Base-by-base conservation (phyloP, 2,329 filamentous ascomycete species). In the Penicillium psychrosexuale region DNA sequence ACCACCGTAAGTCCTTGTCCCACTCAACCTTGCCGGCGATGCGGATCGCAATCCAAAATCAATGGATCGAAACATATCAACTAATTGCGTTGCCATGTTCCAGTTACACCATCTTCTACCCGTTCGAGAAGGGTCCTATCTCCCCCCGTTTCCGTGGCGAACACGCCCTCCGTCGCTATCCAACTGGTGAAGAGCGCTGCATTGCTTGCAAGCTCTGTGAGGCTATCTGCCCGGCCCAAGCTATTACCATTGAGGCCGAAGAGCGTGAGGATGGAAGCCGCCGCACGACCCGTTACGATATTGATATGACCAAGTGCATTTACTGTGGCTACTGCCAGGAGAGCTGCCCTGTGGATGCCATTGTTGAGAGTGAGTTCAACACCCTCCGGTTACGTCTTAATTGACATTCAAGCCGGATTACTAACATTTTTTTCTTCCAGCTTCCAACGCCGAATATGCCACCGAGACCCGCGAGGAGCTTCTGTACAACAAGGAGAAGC, bases 241-340 rank as follows among this genome's bases (percentile, higher is more conserved):
- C 94, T 70, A 99, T 99, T 76, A 99, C 94, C 50, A 99, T 99
- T 69, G 94, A 99, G 80, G 94, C 94, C 54, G 94, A 99, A 77
- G 94, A 99, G 82, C 91, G 94, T 72, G 90, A 90, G 71, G 94
- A 99, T 70, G 94, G 94, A 61, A 95, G 90, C 71, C 87, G 94
- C 77, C 86, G 94, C 72, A 99, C 94, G 48, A 97, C 93, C 57
- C 87, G 93, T 73, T 99, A 99, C 79, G 94, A 99, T 75, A 97
- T 99, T 72, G 94, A 99, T 79, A 99, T 99, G 94, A 97, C 94
- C 71, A 99, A 99, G 84, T 99, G 94, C 81, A 99, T 99, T 78
- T 99, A 97, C 85, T 97, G 94, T 76, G 94, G 94, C 48, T 95
- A 96, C 80, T 97, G 94, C 84, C 93, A 97, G 81, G 94, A 99